Base-by-base conservation (phyloP, 1,284 basidiomycete genomes). In the Cryptococcus maquisensis region DNA sequence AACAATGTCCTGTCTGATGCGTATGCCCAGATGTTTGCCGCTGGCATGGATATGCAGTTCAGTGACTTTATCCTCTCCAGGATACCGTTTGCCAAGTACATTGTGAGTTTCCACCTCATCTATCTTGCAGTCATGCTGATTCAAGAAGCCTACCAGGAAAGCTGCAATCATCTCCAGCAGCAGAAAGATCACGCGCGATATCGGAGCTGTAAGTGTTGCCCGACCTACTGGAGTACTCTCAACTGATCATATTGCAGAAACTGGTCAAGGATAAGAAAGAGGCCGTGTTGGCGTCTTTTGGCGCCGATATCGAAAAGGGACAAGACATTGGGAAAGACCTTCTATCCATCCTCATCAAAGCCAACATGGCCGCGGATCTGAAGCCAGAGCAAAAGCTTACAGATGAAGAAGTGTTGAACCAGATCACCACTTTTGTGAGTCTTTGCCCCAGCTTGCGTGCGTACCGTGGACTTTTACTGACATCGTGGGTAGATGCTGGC, bases 351-450 rank as follows among this genome's bases (percentile, higher is more conserved):
- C 77, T 86, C 43, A 79, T 87, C 56, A 81, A 80, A 44, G 84
- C 84, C 4, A 86, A 85, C 67, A 71, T 82, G 61, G 78, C 81
- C 1, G 69, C 79, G 10, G 82, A 85, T 49, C 66, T 84, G 9
- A 72, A 76, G 5, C 72, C 79, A 0, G 76, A 77, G 0, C 81
- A 86, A 66, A 78, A 78, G 21, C 81, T 90, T 78, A 81, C 81
- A 8, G 81, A 83, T 42, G 76, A 79, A 15, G 87, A 90, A 65
- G 82, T 87, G 3, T 75, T 85, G 24, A 86, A 82, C 55, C 87
- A 90, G 70, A 87, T 90, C 58, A 84, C 84, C 8, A 90, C 86
- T 0, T 87, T 90, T 69, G 80, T 90, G 45, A 53, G 71, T 64
- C 3, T 9, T 18, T n/a, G 13, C 8, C 21, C 21, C 12, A 36